Evolutionary conservation across 1,284 basidiomycete species (phyloP).

Genomic region (Malassezia dermatis): DNA sequence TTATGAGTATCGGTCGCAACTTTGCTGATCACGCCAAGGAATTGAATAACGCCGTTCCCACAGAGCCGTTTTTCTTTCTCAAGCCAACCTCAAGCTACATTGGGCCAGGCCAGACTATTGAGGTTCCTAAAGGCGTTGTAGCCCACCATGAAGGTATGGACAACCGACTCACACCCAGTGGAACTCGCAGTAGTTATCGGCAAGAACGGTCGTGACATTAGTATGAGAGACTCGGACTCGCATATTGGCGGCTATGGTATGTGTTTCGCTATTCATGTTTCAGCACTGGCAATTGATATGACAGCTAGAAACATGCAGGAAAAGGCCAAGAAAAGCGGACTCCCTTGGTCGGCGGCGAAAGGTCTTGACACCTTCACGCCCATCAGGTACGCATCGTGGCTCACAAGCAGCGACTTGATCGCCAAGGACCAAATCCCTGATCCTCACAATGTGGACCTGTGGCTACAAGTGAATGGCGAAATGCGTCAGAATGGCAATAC

Average conservation of each 20-base stretch:
- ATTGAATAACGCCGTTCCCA: slow-evolving; percentile 76
- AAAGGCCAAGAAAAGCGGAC: slow-evolving; percentile 75
- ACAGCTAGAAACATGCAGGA: slow-evolving; percentile 93
- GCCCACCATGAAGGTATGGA: slow-evolving; percentile 84
- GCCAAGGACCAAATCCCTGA: slow-evolving; percentile 63
- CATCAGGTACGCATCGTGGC: slow-evolving; percentile 49
- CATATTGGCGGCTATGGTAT: slow-evolving; percentile 73
- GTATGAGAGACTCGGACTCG: slow-evolving; percentile 60
- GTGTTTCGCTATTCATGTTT: slow-evolving; percentile 4
- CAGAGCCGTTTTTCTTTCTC: slow-evolving; percentile 95
- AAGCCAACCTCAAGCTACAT: slow-evolving; percentile 90
- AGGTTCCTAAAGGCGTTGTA: slow-evolving; percentile 72
- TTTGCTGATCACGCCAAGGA: slow-evolving; percentile 74
- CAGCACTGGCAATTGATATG: slow-evolving; percentile 87
- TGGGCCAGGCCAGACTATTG: slow-evolving; percentile 61
- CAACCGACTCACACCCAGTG: slow-evolving; percentile 59
- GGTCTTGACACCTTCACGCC: slow-evolving; percentile 83
- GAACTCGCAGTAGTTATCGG: slow-evolving; percentile 87
- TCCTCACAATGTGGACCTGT: slow-evolving; percentile 64
- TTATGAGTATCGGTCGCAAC: slow-evolving; percentile 49
- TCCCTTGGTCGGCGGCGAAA: slow-evolving; percentile 88
- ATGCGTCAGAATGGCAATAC: slow-evolving; percentile 77
- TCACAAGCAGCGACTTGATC: slow-evolving; percentile 60
- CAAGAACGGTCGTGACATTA: slow-evolving; percentile 69
- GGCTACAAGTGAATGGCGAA: slow-evolving; percentile 72